Conservation (phyloP, 1,284 basidiomycete genomes). For the Microbotryum lychnidis-dioicae region DNA sequence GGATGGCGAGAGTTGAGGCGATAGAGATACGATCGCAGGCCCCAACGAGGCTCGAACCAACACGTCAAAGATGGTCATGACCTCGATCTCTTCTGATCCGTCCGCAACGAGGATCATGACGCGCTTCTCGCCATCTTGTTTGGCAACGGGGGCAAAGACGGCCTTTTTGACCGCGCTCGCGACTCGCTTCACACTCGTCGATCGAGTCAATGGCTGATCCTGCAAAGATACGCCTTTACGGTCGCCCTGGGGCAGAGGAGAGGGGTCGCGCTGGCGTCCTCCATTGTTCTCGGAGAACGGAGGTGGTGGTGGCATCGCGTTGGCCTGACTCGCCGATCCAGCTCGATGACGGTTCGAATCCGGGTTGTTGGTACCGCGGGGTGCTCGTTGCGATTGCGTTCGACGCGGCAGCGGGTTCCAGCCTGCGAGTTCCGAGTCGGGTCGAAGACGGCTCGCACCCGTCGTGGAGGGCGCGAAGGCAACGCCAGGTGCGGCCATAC, state of each 20-base stretch:
- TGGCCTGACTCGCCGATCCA: background rate
- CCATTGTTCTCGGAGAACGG: background rate
- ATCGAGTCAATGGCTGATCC: constrained; percentile 22
- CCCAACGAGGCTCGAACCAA: constrained; percentile 63
- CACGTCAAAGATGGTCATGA: constrained; percentile 68
- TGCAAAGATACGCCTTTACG: constrained; percentile 22
- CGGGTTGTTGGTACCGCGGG: constrained; percentile 1
- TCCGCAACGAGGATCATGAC: constrained; percentile 74
- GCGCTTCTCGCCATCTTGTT: constrained; percentile 23
- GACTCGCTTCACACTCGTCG: constrained; percentile 19
- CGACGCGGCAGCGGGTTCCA: constrained; percentile 26
- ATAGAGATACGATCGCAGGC: constrained; percentile 23
- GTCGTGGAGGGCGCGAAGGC: constrained; percentile 21
- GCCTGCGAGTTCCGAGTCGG: constrained; percentile 13
- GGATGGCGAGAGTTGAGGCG: constrained; percentile 25
- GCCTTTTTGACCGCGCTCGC: constrained; percentile 15
- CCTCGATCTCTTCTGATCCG: constrained; percentile 84
- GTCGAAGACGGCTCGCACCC: background rate
- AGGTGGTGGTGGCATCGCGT: background rate
- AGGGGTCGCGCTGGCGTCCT: background rate
- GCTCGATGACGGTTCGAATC: background rate
- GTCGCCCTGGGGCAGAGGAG: constrained; percentile 15
- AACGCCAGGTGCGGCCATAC: constrained; percentile 25
- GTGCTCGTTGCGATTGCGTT: constrained; percentile 20
- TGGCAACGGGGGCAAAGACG: constrained; percentile 20